Evolutionary conservation across 208 protist genomes (phyloP), one percentile per base, ranked within the genome.

Genomic region (Wallacemonas sp.): DNA sequence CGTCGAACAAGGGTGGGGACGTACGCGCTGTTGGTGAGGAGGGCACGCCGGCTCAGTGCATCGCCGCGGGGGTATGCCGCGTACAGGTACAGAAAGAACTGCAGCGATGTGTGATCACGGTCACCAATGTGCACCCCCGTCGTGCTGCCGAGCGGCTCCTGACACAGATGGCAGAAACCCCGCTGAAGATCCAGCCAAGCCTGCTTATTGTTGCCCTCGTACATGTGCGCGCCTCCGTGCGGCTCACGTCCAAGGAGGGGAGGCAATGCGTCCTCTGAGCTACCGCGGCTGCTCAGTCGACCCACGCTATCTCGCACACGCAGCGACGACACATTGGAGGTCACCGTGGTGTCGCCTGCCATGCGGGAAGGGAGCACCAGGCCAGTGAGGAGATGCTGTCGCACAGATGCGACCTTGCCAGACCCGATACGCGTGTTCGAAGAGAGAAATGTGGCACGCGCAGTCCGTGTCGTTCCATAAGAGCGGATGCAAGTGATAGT

Each of bases 11-110:
- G 51, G n/a, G 4, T n/a, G 9, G 51, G 51, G 36, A 62, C 55
- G 38, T 34, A 62, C 3, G 22, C 36, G 38, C 24, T 28, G 55
- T 47, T n/a, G 2, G 38, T n/a, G 31, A 17, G n/a, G 30, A 24
- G 9, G 2, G 56, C 41, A 36, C 34, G 56, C 2, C 56, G 56
- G 38, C 56, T 49, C 27, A 77, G 5, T 21, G 49, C 45, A 51
- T 82, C 69, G 4, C 77, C 63, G 12, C 84, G 82, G 0, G 84
- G 80, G 60, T 83, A 91, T 21, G 53, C 60, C 1, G 84, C 76
- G 78, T 91, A 92, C 8, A 95, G 73, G 41, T 88, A 86, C 11
- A 95, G 70, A 65, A 95, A 95, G 31, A 88, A 91, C 58, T 91
- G 86, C 62, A 91, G 41, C 46, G 80, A 89, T 17, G 77, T 90